Evolutionary conservation across 2,329 filamentous ascomycete species (phyloP), one percentile per base, ranked within the genome.

Genomic region (Paraphoma sp.): DNA sequence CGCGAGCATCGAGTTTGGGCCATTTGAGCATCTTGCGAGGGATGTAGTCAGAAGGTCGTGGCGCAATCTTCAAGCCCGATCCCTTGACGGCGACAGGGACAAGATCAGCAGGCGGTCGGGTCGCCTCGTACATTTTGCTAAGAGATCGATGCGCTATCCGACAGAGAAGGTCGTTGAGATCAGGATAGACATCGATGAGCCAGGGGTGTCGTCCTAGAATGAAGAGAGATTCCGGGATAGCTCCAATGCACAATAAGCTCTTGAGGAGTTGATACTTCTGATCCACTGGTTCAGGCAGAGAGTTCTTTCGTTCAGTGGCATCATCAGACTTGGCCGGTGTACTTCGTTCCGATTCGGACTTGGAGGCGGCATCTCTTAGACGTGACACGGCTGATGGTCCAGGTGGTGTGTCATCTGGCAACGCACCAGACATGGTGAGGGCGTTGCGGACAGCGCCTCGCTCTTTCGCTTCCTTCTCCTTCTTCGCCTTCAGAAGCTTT

Each of bases 161-260:
- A 76, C 96, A 91, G 48, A 98, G 85, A 52, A 88, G 89, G 31
- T 91, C 87, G 2, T 92, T 85, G 10, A 98, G 83, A 45, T 97
- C 92, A 1, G 91, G 88, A 63, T 91, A 94, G 4, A 89, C 86
- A 56, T 97, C 93, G 10, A 92, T 85, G 46, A 99, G 84, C 93
- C 95, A 99, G 12, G 93, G 92, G 68, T 97, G 97, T 51, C 90
- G 89, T 33, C 94, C 94, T 7, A 97, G 85, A 53, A 99, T 91
- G 75, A 94, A 98, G 1, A 99, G 82, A 1, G 95, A 89, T 77
- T 99, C 95, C 0, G 95, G 95, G 33, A 99, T 83, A 29, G 95
- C 94, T 41, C 96, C 95, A 55, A 97, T 95, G 4, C 91, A 91
- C 2, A 99, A 84, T 14, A 99, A 83, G 65, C 93, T 93, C 62